Base-by-base conservation (phyloP, 306 rosid species). In the Lathyrus sativus region DNA sequence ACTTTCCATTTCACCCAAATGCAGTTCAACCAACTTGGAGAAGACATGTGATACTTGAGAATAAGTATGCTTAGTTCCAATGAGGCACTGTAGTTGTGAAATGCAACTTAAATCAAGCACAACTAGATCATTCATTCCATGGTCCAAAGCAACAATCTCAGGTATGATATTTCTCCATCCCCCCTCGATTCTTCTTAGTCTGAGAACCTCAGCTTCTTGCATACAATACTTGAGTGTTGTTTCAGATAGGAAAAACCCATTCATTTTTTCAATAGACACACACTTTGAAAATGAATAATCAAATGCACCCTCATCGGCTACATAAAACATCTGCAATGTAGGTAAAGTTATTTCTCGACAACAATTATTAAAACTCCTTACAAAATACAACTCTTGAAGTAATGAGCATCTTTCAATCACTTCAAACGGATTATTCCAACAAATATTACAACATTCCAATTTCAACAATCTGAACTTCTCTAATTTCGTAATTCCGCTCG, bases 381-480 rank as follows among this genome's bases (percentile, higher is more conserved):
- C 1, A 42, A 39, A 41, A 28, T 71, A 48, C 10, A 71, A 46
- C 18, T 77, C 81, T 65, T 77, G 64, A 9, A 77, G 37, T 13
- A 24, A 37, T 2, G 7, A 10, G 39, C 74, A 72, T 26, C 37
- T 7, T 39, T 5, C 37, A 59, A 76, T 76, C 14, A 68, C 80
- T 9, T 69, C 6, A n/a, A 48, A 57, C 12, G 66, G 55, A 53
- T 62, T 18, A 4, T 24, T 18, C 55, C 2, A 3, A 29, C 0
- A 0, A 39, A 51, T 11, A 0, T 0, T 0, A 60, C 74, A 66
- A 0, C 0, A 0, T 0, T 1, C 0, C 54, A 78, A 31, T 6
- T 12, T 28, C 54, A 72, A 43, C 13, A 78, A 50, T 43, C 48
- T 2, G 0, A 46, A 6, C 6, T 46, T 15, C 9, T 46, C 22